Evolutionary conservation across 768 basidiomycete genomes (phyloP).

Genomic region (Boletus pseudo-olivaceus): DNA sequence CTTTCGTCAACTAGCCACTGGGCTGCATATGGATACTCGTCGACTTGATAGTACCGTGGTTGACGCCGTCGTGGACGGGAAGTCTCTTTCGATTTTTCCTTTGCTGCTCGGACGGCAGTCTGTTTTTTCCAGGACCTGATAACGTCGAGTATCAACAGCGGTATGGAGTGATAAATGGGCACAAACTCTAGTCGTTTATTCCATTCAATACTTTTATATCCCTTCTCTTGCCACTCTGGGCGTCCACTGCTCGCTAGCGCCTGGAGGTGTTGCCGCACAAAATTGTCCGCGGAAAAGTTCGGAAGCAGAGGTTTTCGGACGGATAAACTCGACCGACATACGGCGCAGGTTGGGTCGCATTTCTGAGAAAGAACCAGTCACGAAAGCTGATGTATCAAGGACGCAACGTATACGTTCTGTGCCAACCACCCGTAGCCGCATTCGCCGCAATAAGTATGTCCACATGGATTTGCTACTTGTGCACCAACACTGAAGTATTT

Average conservation of each 20-base stretch:
- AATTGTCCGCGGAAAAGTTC: slow-evolving; percentile 59
- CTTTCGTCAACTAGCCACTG: slow-evolving; percentile 5
- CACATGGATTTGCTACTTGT: slow-evolving; percentile 67
- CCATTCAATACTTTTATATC: slow-evolving; percentile 50
- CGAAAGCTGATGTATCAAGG: background rate
- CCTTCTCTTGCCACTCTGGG: slow-evolving; percentile 51
- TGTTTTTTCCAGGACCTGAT: slow-evolving; percentile 31
- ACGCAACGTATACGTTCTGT: slow-evolving; percentile 41
- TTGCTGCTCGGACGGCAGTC: slow-evolving; percentile 9
- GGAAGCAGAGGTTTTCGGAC: slow-evolving; percentile 50
- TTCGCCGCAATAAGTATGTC: slow-evolving; percentile 68
- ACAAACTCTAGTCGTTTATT: slow-evolving; percentile 51
- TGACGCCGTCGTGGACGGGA: slow-evolving; percentile 11
- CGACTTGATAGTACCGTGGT: slow-evolving; percentile 9
- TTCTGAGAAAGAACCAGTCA: slow-evolving; percentile 25
- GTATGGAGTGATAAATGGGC: background rate
- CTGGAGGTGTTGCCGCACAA: slow-evolving; percentile 56
- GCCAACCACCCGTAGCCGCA: slow-evolving; percentile 61
- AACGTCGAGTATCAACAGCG: background rate
- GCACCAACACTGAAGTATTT: slow-evolving; percentile 48
- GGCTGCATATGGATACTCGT: slow-evolving; percentile 5
- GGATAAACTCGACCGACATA: slow-evolving; percentile 53
- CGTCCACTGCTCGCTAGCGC: slow-evolving; percentile 44
- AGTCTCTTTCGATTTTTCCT: slow-evolving; percentile 17
- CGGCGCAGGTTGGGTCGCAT: slow-evolving; percentile 49